Percentiles rank a stretch among this genome's conserved stretches.
phyloP scores from a whole-genome alignment of 2,329 filamentous ascomycete species.

The Penicillium sp. region DNA sequence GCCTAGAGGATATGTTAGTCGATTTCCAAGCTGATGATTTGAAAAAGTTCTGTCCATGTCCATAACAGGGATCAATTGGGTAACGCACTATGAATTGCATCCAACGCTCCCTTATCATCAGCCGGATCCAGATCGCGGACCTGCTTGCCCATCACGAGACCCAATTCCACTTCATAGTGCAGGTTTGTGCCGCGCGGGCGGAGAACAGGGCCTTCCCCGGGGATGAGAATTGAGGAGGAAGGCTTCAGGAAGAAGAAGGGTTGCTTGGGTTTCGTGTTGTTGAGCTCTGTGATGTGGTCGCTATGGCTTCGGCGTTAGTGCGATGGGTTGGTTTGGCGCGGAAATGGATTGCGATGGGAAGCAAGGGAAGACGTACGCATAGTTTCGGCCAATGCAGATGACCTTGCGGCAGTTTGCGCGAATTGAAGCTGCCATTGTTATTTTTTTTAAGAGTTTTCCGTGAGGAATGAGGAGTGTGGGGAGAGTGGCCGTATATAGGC shows the following conservation, averaged over 20 bases:
- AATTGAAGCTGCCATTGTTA: constrained; percentile 48
- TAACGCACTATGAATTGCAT: constrained; percentile 74
- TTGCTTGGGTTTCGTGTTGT: constrained; percentile 84
- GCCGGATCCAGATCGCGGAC: constrained; percentile 75
- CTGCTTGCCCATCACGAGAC: constrained; percentile 81
- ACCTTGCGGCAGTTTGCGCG: constrained; percentile 70
- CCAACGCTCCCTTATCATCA: constrained; percentile 77
- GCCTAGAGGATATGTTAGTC: constrained; percentile 52
- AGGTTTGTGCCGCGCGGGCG: constrained; percentile 81
- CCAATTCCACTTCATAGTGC: constrained; percentile 95
- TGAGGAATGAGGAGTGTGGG: neutral
- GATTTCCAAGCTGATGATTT: neutral
- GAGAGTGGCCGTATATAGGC: constrained; percentile 3
- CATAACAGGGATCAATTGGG: neutral
- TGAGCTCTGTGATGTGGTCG: constrained; percentile 92
- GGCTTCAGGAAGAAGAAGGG: constrained; percentile 99
- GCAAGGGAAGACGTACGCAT: constrained; percentile 68
- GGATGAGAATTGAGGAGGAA: constrained; percentile 80
- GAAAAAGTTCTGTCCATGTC: neutral
- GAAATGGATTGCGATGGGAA: neutral
- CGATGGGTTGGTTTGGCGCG: neutral
- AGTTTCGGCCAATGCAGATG: constrained; percentile 94
- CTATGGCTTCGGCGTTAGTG: constrained; percentile 49
- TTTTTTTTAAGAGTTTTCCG: neutral
- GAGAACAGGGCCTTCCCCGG: constrained; percentile 77